Conservation (phyloP, 2,329 filamentous ascomycete species). For the Cladosporium colombiae region DNA sequence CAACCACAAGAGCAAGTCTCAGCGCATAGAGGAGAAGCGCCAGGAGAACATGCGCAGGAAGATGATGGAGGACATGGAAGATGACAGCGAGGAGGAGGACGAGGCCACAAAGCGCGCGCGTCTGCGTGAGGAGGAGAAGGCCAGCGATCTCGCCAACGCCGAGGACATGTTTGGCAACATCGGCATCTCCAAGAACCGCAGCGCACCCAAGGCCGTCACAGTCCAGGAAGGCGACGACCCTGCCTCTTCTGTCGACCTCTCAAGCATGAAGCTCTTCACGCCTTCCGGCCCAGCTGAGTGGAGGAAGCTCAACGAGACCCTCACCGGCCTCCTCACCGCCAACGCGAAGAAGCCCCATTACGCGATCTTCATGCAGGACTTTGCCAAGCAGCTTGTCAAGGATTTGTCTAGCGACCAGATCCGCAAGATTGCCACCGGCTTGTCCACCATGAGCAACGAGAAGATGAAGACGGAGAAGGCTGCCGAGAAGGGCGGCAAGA, state of each 20-base stretch:
- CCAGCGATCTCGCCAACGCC: conserved; percentile 84
- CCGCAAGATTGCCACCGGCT: conserved; percentile 86
- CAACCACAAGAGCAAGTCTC: conserved; percentile 83
- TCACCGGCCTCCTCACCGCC: conserved; percentile 73
- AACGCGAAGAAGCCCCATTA: conserved; percentile 91
- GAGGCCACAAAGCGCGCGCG: conserved; percentile 73
- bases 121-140: conserved; percentile 77
- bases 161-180: conserved; percentile 85
- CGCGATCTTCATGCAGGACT: conserved; percentile 84
- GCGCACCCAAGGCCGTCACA: conserved; percentile 66
- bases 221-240: conserved; percentile 71
- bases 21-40: conserved; percentile 81
- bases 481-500: conserved; percentile 91
- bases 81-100: conserved; percentile 66
- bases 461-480: conserved; percentile 99
- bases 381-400: conserved; percentile 81
- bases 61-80: conserved; percentile 59
- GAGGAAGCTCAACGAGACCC: conserved; percentile 70
- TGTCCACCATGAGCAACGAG: conserved; percentile 93
- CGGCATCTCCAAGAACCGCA: conserved; percentile 70
- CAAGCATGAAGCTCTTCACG: conserved; percentile 80
- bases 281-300: conserved; percentile 87
- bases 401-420: conserved; percentile 90
- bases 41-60: conserved; percentile 58
- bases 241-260: conserved; percentile 76